phyloP scores from a whole-genome alignment of 139 green algal species.

The Pleodorina starrii region DNA sequence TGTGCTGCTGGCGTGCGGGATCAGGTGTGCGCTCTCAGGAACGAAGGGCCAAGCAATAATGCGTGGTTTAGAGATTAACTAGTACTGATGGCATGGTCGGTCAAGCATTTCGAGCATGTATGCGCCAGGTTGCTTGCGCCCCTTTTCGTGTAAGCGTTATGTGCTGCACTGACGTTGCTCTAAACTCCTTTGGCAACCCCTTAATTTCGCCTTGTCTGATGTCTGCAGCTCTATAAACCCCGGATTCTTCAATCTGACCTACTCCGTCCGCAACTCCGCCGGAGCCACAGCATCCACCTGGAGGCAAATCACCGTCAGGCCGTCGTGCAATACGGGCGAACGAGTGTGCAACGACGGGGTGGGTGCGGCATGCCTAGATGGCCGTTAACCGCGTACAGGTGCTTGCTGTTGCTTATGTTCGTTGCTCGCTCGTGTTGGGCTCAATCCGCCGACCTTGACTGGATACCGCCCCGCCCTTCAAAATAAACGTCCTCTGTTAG shows the following conservation, averaged over 20 bases:
- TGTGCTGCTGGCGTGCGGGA: constrained; percentile 43
- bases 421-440: neutral
- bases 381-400: neutral
- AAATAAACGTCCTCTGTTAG: neutral
- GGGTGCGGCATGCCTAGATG: neutral
- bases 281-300: neutral
- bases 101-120: neutral
- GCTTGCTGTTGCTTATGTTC: neutral
- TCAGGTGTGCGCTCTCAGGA: neutral
- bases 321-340: neutral
- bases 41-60: neutral
- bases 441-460: too few species aligned
- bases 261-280: constrained; percentile 27
- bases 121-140: neutral
- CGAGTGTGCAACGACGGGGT: neutral
- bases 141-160: neutral
- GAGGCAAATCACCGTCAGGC: neutral
- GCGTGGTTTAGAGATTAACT: neutral
- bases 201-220: neutral
- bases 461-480: too few species aligned
- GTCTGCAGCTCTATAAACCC: neutral
- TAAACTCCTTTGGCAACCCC: neutral
- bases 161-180: too few species aligned
- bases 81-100: neutral
- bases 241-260: constrained; percentile 32